phyloP scores from a whole-genome alignment of 257 asterid species.

The Perilla frutescens region DNA sequence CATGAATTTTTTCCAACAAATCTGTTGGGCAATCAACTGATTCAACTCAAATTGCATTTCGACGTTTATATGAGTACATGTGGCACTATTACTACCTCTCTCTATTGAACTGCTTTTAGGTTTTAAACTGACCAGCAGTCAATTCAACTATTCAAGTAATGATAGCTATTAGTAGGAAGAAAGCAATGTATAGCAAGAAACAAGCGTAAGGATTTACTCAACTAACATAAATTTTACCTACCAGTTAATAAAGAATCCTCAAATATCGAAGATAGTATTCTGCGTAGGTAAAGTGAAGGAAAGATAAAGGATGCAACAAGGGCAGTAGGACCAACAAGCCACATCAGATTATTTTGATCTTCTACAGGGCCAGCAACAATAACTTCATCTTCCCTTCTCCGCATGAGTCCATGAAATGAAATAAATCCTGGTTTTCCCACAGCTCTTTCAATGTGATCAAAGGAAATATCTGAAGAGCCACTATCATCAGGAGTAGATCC shows the following conservation, averaged over 20 bases:
- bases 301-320: conserved; percentile 90
- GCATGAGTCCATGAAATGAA: conserved; percentile 64
- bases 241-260: conserved; percentile 98
- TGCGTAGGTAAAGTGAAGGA: conserved; percentile 94
- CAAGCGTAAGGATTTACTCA: conserved; percentile 27
- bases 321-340: conserved; percentile 91
- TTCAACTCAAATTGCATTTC: conserved; percentile 1
- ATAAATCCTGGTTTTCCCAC: conserved; percentile 84
- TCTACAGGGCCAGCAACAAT: conserved; percentile 44
- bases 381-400: conserved; percentile 45
- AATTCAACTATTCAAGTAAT: conserved; percentile 12
- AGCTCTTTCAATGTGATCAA: conserved; percentile 47
- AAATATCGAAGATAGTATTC: conserved; percentile 72
- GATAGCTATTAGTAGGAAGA: background rate
- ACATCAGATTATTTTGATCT: conserved; percentile 56
- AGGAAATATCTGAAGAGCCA: conserved; percentile 41
- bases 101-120: background rate
- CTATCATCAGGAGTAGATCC: conserved; percentile 52
- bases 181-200: background rate
- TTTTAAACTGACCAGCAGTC: conserved; percentile 15
- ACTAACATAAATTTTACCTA: conserved; percentile 36
- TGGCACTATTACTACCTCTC: background rate
- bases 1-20: background rate
- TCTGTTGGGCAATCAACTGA: conserved; percentile 3
- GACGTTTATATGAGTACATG: background rate